Evolutionary conservation across 78 protist species (phyloP).

Genomic region (Monosiga brevicollis): DNA sequence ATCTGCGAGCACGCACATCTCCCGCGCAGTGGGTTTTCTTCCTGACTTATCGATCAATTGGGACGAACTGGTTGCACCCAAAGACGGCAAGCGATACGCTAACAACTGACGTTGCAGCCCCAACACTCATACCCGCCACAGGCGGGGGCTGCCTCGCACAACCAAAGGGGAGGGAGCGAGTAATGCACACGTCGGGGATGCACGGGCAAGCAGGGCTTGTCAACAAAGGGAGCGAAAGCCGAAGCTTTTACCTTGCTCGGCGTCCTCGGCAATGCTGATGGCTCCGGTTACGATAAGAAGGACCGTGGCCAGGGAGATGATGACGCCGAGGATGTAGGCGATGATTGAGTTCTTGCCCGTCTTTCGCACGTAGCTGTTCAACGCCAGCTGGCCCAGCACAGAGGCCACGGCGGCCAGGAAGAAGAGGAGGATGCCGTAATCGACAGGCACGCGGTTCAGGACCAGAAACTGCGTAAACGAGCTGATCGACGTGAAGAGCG

Average conservation of each 20-base stretch:
- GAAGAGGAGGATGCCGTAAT: conserved; percentile 4
- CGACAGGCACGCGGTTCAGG: neutral
- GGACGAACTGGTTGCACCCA: neutral
- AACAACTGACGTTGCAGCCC: neutral
- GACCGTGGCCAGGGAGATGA: neutral
- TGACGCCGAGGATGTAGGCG: neutral
- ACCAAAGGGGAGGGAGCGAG: neutral
- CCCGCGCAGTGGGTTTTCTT: no score
- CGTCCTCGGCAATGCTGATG: neutral
- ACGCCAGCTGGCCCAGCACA: neutral
- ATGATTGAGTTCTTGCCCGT: neutral
- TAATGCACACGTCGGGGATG: neutral
- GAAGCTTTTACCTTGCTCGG: neutral
- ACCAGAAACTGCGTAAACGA: conserved; percentile 23
- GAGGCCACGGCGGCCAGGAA: neutral
- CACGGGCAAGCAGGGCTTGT: neutral
- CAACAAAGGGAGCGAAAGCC: neutral
- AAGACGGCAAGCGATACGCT: neutral
- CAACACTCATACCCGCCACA: neutral
- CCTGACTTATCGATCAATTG: neutral
- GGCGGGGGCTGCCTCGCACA: neutral
- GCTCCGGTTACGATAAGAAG: neutral
- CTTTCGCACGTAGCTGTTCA: neutral
- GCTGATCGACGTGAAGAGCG: conserved; percentile 35
- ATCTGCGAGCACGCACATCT: no score